A percentile compares a stretch with the other conserved stretches of the same genome.
Conservation (phyloP, 2,329 filamentous ascomycete species). For the Shiraia sp. region DNA sequence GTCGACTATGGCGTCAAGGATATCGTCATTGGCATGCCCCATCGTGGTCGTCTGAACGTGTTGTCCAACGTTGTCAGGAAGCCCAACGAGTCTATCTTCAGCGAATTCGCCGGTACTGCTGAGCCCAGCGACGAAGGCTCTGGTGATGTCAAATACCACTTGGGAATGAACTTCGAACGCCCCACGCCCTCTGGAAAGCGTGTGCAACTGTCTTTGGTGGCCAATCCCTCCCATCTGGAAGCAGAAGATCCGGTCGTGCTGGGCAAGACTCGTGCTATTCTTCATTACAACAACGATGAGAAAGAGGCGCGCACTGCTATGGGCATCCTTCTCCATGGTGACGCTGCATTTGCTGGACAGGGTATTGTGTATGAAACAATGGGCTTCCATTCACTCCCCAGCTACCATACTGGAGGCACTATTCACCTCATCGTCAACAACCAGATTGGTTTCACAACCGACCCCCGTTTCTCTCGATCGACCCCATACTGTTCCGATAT, state of each 20-base stretch:
- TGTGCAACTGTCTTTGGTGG: slow-evolving; percentile 97
- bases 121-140: slow-evolving; percentile 94
- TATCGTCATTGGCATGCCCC: slow-evolving; percentile 99
- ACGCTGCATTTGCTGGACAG: slow-evolving; percentile 94
- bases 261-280: slow-evolving; percentile 95
- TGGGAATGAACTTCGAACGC: slow-evolving; percentile 99
- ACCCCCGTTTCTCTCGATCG: slow-evolving; percentile 94
- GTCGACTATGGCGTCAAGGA: slow-evolving; percentile 99
- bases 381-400: slow-evolving; percentile 93
- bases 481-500: slow-evolving; percentile 99
- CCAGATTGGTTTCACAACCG: slow-evolving; percentile 99
- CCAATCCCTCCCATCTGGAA: slow-evolving; percentile 97
- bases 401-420: slow-evolving; percentile 95
- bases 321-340: slow-evolving; percentile 94
- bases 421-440: slow-evolving; percentile 99
- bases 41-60: slow-evolving; percentile 96
- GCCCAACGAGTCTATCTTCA: slow-evolving; percentile 99
- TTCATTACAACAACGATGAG: slow-evolving; percentile 99
- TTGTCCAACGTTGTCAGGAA: slow-evolving; percentile 98
- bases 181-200: slow-evolving; percentile 98
- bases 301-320: slow-evolving; percentile 85
- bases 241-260: slow-evolving; percentile 97
- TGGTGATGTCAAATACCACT: slow-evolving; percentile 98
- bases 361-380: slow-evolving; percentile 98
- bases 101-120: slow-evolving; percentile 87